A percentile compares a stretch with the other conserved stretches of the same genome.
Evolutionary conservation across 441 rosid genomes (phyloP).

Genomic region (Erodium trifolium): DNA sequence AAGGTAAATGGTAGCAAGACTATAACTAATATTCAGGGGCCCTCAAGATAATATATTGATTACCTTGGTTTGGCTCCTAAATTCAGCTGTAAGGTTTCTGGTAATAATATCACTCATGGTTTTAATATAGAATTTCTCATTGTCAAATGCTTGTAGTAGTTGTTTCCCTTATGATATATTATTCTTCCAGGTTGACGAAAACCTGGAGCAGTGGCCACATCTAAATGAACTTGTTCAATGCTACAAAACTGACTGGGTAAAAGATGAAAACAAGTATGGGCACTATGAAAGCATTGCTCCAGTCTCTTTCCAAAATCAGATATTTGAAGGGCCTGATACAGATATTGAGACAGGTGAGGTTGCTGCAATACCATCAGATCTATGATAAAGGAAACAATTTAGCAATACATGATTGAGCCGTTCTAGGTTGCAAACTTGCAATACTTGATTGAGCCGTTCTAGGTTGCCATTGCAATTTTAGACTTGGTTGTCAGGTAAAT

Average conservation of each 20-base stretch:
- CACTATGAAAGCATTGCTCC: conserved; percentile 61
- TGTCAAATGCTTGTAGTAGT: background rate
- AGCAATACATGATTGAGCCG: background rate
- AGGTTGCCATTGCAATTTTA: background rate
- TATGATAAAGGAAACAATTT: conserved; percentile 5
- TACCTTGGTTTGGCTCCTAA: background rate
- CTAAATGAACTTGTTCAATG: conserved; percentile 79
- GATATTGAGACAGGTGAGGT: conserved; percentile 83
- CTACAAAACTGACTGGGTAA: conserved; percentile 84
- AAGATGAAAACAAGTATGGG: conserved; percentile 91
- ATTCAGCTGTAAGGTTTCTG: background rate
- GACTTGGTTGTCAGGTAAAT: no score
- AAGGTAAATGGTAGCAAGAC: background rate
- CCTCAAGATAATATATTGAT: background rate
- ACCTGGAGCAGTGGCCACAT: conserved; percentile 97
- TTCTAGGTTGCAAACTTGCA: background rate
- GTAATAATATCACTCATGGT: background rate
- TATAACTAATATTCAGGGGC: background rate
- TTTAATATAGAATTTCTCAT: background rate
- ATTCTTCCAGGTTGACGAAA: conserved; percentile 65
- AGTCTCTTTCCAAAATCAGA: conserved; percentile 66
- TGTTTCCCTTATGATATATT: conserved; percentile 6
- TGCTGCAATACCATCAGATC: background rate
- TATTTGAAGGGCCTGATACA: conserved; percentile 95
- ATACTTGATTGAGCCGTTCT: background rate